phyloP scores from a whole-genome alignment of 495 filamentous ascomycete species.

The Neurospora discreta region DNA sequence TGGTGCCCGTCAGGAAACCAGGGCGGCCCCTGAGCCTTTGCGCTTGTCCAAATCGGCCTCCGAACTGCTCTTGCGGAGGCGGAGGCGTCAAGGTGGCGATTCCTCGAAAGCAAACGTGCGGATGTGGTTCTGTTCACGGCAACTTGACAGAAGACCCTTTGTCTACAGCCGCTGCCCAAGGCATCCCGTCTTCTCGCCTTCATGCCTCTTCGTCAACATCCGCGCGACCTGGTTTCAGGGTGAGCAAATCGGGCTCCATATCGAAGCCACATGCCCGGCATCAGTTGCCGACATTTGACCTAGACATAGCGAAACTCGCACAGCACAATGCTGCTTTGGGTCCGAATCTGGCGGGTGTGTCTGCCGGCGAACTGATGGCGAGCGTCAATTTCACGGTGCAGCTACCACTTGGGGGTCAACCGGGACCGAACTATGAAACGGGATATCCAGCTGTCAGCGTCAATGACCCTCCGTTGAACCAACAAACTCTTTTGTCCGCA shows the following conservation, averaged over 20 bases:
- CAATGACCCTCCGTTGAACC: background rate
- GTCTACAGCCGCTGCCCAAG: conserved; percentile 1
- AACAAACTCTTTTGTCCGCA: background rate
- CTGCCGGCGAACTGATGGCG: background rate
- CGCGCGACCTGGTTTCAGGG: conserved; percentile 26
- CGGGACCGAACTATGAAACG: background rate
- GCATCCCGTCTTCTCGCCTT: background rate
- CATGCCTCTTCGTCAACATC: conserved; percentile 24
- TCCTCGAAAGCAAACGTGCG: conserved; percentile 38
- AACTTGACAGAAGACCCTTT: conserved; percentile 4
- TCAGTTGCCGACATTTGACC: conserved; percentile 29
- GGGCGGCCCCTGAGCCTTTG: conserved; percentile 69
- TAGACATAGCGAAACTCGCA: conserved; percentile 26
- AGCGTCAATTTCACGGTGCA: background rate
- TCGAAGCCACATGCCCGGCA: conserved; percentile 26
- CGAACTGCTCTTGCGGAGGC: conserved; percentile 41
- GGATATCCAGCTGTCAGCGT: background rate
- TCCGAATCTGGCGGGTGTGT: conserved; percentile 1
- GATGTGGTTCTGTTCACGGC: conserved; percentile 20
- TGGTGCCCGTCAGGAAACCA: conserved; percentile 71
- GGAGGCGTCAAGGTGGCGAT: conserved; percentile 42
- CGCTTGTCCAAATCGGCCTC: conserved; percentile 44
- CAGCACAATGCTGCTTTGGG: conserved; percentile 7
- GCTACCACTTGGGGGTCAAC: background rate
- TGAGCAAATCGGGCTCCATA: conserved; percentile 24